Base-by-base conservation (phyloP, 345 rosid genomes). In the Salix purpurea region DNA sequence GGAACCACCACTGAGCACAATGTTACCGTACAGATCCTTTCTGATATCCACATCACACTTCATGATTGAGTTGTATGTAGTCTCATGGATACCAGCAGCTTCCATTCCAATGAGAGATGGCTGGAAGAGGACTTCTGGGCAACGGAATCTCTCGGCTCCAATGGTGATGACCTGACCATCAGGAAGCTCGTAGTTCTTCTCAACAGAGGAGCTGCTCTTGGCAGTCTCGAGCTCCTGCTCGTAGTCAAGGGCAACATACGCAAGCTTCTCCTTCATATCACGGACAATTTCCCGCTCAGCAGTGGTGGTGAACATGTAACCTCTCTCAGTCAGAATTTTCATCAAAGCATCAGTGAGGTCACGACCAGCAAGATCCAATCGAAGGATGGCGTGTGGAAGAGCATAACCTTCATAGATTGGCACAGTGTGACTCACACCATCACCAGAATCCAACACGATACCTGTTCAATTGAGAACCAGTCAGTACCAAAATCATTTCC, bases 231-330 rank as follows among this genome's bases (percentile, higher is more conserved):
- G 87, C 67, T 88, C 91, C 71, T 86, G 91, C 79, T 88, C 91
- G 4, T 81, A 88, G 77, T 88, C 91, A 3, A 88, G 86, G 69
- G 91, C 91, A 54, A 88, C 88, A n/a, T 88, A 88, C 18, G 89
- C 89, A 13, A 88, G 91, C 78, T 88, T 88, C 79, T 88, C 96
- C 87, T 91, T 91, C 88, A 91, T 87, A 88, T 91, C 96, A 82
- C 96, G 91, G 75, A 91, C 96, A 84, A 91, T 91, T 90, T 91
- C 96, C 84, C 94, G 92, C 50, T 91, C 96, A 2, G 91, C 91
- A 52, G 91, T 86, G 78, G 91, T 88, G 82, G 91, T 88, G 82
- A 88, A 88, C 88, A 85, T 84, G 81, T 88, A 88, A n/a, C 91
- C 91, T 82, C 91, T 86, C 82, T 88, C 91, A 0, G 91, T 88